Evolutionary conservation across 2,329 filamentous ascomycete genomes (phyloP).

Genomic region (Claviceps sp.): DNA sequence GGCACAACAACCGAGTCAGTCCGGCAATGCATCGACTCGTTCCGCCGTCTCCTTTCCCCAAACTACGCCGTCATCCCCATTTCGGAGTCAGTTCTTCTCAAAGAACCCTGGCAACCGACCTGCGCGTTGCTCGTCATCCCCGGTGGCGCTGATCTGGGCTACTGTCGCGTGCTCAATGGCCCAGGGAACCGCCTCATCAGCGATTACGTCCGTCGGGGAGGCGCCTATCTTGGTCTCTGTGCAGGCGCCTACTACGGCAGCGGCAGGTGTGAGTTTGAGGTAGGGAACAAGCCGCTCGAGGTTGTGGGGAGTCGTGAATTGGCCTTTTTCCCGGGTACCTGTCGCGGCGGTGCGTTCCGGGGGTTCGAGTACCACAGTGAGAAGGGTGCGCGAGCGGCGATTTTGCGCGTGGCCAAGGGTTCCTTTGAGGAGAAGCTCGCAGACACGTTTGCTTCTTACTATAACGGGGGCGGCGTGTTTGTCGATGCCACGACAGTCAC

Average conservation of each 20-base stretch:
- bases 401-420: constrained; percentile 49
- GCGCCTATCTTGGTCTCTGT: constrained; percentile 80
- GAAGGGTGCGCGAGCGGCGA: constrained; percentile 60
- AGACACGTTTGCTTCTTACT: constrained; percentile 62
- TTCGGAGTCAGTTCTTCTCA: constrained; percentile 62
- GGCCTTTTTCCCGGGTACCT: constrained; percentile 75
- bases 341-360: constrained; percentile 72
- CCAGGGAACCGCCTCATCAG: constrained; percentile 72
- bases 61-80: constrained; percentile 89
- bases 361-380: constrained; percentile 90
- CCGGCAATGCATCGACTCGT: constrained; percentile 73
- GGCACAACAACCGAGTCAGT: constrained; percentile 83
- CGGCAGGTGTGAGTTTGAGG: constrained; percentile 77
- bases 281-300: constrained; percentile 63
- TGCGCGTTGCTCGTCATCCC: constrained; percentile 87
- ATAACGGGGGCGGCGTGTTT: constrained; percentile 91
- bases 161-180: constrained; percentile 79
- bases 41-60: constrained; percentile 73
- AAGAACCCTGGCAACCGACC: constrained; percentile 79
- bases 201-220: constrained; percentile 75
- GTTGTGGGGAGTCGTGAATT: constrained; percentile 78
- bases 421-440: constrained; percentile 43
- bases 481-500: constrained; percentile 56
- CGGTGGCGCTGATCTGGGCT: constrained; percentile 85
- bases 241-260: constrained; percentile 89